Base-by-base conservation (phyloP, 805 yeast species). In the Kodamaea neixiangensis region DNA sequence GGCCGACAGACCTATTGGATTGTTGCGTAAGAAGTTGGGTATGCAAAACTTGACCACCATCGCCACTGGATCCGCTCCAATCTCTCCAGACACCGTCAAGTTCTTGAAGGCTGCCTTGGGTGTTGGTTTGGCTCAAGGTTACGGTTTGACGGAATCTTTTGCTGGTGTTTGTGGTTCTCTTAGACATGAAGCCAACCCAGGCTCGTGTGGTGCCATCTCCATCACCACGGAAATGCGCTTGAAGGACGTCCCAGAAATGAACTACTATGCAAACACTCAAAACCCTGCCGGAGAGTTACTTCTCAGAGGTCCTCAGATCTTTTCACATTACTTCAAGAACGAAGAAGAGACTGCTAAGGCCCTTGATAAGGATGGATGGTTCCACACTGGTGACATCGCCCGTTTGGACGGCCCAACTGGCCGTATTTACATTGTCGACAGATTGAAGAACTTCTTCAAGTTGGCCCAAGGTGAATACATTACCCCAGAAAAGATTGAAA, bases 361-460 rank as follows among this genome's bases (percentile, higher is more conserved):
- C 1, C 59, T 86, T 39, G 85, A 79, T 50, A 67, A 73, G 13
- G 80, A 81, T 14, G 86, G 85, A 3, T 82, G 85, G 83, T 81
- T 81, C 63, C 63, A 68, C 40, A 80, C 86, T 3, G 87, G 87
- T 22, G 92, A 86, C 63, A 77, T 86, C 58, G 89, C 81, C 0
- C 66, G 64, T 51, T 65, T 86, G 47, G 65, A 64, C 43, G 80
- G 79, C 50, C 50, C 54, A 1, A 67, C 70, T 5, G 89, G 91
- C 10, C 75, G 85, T 44, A 63, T 87, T 19, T 72, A 67, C 46
- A 82, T 87, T 51, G 77, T 87, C 58, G 94, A 87, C 61, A 75
- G 94, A 54, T 90, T 87, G 37, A 87, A 87, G 72, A 87, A 87
- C 68, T 86, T 87, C 69, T 87, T 86, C 75, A 87, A 87, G 56